Evolutionary conservation across 306 rosid species (phyloP).

Genomic region (Citrullus amarus): DNA sequence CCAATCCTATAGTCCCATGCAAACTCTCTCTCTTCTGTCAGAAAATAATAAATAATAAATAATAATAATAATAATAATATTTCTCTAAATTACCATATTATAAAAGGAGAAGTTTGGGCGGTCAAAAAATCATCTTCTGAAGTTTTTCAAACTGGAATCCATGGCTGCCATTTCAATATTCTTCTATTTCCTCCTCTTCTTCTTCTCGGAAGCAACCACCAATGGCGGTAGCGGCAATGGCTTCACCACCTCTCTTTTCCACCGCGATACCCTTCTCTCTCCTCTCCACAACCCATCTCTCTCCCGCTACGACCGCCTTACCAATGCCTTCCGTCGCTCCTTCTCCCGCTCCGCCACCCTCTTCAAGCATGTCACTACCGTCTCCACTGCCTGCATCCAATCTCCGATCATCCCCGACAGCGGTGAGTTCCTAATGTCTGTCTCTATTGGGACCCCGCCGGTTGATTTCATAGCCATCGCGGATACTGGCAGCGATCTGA

Average conservation of each 20-base stretch:
- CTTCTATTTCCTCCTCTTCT: neutral
- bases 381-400: neutral
- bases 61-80: too few relatives aligned
- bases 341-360: neutral
- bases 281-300: constrained; percentile 25
- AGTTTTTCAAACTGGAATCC: neutral
- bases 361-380: neutral
- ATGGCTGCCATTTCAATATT: neutral
- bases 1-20: neutral
- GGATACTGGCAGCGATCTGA: constrained; percentile 59
- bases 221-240: neutral
- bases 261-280: constrained; percentile 39
- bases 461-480: constrained; percentile 27
- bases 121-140: neutral
- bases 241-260: constrained; percentile 26
- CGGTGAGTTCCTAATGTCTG: constrained; percentile 42
- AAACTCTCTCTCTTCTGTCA: neutral
- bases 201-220: neutral
- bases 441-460: constrained; percentile 44
- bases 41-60: neutral
- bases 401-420: constrained; percentile 11
- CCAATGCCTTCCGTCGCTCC: constrained; percentile 36
- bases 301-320: constrained; percentile 19
- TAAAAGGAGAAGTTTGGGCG: neutral
- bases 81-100: neutral